These are phyloP conservation scores for Eimeria falciformis DNA, from an alignment of 169 alveolate genomes.

Conservation along the genomic window DNA sequence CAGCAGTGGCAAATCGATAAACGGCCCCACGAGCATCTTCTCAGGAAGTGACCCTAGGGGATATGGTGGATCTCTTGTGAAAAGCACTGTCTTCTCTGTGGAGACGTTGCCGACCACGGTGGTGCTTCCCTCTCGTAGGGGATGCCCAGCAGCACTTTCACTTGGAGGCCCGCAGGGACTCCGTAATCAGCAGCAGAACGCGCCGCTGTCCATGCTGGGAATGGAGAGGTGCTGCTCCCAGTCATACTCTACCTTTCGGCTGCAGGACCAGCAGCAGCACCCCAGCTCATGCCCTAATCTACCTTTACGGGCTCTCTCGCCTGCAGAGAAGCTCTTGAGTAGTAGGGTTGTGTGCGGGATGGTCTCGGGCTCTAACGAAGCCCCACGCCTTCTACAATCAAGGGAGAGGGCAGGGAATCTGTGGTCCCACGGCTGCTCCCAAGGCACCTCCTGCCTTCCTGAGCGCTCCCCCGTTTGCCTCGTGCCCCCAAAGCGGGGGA, in stretches of 20 bases:
- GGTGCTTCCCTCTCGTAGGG: neutral
- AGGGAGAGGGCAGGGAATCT: neutral
- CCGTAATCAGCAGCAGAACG: neutral
- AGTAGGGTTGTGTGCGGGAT: neutral
- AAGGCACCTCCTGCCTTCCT: neutral
- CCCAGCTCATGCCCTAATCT: constrained; percentile 44
- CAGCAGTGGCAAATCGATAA: neutral
- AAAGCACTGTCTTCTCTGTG: constrained; percentile 28
- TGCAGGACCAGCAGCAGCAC: constrained; percentile 8
- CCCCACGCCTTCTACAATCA: neutral
- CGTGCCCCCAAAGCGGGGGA: neutral
- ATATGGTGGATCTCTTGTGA: constrained; percentile 7
- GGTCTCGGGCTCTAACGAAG: neutral
- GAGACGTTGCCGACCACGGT: neutral
- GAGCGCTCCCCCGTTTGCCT: neutral
- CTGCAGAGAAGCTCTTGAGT: constrained; percentile 26
- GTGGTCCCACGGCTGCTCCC: neutral
- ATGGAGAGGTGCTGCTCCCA: neutral
- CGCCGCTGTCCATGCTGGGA: constrained; percentile 16
- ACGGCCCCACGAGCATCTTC: constrained; percentile 9
- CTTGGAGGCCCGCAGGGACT: neutral
- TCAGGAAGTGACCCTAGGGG: constrained; percentile 14
- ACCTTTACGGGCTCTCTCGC: neutral
- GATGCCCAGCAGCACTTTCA: neutral
- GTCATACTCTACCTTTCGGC: neutral